Evolutionary conservation across 805 yeast species (phyloP), one percentile per base, ranked within the genome.

Genomic region (Cyberlindnera xylosilytica): DNA sequence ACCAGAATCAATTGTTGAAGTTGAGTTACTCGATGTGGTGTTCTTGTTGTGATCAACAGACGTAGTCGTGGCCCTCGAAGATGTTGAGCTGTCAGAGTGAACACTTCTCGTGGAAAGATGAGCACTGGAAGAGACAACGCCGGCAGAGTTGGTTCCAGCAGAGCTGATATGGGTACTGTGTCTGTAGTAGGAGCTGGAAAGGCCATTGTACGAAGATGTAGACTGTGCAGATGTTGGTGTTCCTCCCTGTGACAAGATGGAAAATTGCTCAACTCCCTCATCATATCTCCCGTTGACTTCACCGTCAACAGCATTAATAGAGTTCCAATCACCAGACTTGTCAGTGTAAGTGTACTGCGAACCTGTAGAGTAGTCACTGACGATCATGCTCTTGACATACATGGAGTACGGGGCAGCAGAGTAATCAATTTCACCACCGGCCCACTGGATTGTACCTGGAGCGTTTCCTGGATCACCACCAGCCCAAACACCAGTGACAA

Each of bases 361-460:
- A 38, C 90, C 91, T 18, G 79, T 66, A 1, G 88, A 82, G 57
- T 81, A 83, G 62, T 83, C 89, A 19, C 79, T 68, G n/a, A 86
- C 83, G 22, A 71, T 60, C 33, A 87, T 56, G 4, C 72, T 67
- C 56, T 80, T 68, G 51, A 89, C 71, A 50, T 70, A 56, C 85
- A 86, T 83, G 16, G 78, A 57, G 63, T 80, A 87, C 39, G 93
- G 91, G 20, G 79, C 87, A 20, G 74, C 57, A 4, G 74, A 48
- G 56, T 78, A 83, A 57, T 85, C 81, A 12, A 88, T 79, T 16
- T 52, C 45, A 43, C 95, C 95, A 45, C 91, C 91, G 4, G 91
- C 88, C 93, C 93, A 84, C 55, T 78, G 78, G 44, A 84, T 82
- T 2, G 90, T 83, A 38, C 91, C 91, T 29, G 68, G 67, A 6